These are phyloP conservation scores for Lactarius indigo DNA, from an alignment of 768 basidiomycete species.

Conservation along the genomic window DNA sequence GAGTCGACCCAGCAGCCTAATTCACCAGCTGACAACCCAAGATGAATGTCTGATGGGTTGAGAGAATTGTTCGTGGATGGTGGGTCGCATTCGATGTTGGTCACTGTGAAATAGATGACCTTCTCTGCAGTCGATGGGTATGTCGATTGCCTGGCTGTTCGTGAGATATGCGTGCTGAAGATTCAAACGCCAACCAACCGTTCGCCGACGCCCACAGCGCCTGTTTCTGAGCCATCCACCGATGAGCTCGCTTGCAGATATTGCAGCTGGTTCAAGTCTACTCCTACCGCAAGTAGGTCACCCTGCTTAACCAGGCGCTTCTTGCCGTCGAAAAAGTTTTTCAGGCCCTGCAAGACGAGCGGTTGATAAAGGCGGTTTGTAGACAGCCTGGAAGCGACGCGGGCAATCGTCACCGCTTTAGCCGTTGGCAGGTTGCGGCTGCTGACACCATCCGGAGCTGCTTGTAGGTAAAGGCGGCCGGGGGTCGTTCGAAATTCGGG, in stretches of 20 bases:
- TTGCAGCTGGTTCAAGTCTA: slow-evolving; percentile 49
- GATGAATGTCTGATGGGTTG: slow-evolving; percentile 43
- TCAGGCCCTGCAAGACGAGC: slow-evolving; percentile 58
- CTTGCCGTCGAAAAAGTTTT: slow-evolving; percentile 52
- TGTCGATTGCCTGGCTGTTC: slow-evolving; percentile 2
- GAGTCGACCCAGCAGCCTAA: slow-evolving; percentile 86
- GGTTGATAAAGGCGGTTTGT: slow-evolving; percentile 61
- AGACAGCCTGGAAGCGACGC: slow-evolving; percentile 74
- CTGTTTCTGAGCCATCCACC: slow-evolving; percentile 6
- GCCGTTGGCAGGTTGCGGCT: slow-evolving; percentile 66
- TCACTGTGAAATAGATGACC: slow-evolving; percentile 73
- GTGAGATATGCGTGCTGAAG: background rate
- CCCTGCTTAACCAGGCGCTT: slow-evolving; percentile 65
- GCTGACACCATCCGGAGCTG: slow-evolving; percentile 59
- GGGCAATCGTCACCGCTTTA: slow-evolving; percentile 64
- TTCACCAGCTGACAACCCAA: slow-evolving; percentile 58
- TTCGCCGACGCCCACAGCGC: slow-evolving; percentile 8
- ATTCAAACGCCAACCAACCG: background rate
- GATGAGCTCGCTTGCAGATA: slow-evolving; percentile 12
- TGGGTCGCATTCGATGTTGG: slow-evolving; percentile 67
- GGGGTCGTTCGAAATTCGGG: slow-evolving; percentile 28
- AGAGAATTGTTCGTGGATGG: slow-evolving; percentile 36
- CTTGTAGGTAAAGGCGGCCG: slow-evolving; percentile 37
- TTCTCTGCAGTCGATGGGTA: slow-evolving; percentile 35
- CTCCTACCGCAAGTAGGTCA: slow-evolving; percentile 64